A percentile compares a stretch with the other conserved stretches of the same genome.
These are phyloP conservation scores for Alternaria sp. DNA, from an alignment of 2,329 filamentous ascomycete species.

Conservation along the genomic window DNA sequence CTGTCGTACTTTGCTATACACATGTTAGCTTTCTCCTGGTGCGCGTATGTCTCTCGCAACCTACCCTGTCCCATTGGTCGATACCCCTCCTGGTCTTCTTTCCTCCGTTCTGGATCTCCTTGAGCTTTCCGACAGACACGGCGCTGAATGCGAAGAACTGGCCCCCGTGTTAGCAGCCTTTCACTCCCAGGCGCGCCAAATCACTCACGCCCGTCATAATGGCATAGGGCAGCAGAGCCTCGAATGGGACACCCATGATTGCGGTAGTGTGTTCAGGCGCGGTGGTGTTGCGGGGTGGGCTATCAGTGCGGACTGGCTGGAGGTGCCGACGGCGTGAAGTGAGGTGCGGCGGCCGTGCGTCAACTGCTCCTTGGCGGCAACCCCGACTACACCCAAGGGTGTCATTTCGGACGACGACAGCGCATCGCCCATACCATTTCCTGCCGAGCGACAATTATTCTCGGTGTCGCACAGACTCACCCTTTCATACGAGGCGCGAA, in stretches of 20 bases:
- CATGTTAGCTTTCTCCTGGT: slow-evolving; percentile 49
- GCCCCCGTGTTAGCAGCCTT: slow-evolving; percentile 27
- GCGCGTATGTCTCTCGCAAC: slow-evolving; percentile 32
- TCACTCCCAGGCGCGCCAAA: slow-evolving; percentile 12
- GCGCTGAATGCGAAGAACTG: slow-evolving; percentile 69
- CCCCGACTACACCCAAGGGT: slow-evolving; percentile 34
- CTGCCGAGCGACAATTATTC: slow-evolving; percentile 31
- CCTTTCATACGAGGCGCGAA: slow-evolving; percentile 45
- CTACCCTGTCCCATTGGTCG: slow-evolving; percentile 70
- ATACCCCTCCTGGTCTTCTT: slow-evolving; percentile 66
- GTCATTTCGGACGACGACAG: slow-evolving; percentile 35
- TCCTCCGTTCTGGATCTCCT: slow-evolving; percentile 67
- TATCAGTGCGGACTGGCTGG: slow-evolving; percentile 17
- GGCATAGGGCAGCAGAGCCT: slow-evolving; percentile 68
- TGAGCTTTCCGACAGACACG: slow-evolving; percentile 63
- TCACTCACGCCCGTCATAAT: slow-evolving; percentile 66
- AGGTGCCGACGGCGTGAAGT: slow-evolving; percentile 24
- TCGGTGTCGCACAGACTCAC: slow-evolving; percentile 41
- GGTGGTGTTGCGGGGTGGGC: slow-evolving; percentile 29
- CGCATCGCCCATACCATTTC: slow-evolving; percentile 37
- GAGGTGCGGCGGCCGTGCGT: slow-evolving; percentile 19
- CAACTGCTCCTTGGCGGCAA: slow-evolving; percentile 10
- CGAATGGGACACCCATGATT: slow-evolving; percentile 70
- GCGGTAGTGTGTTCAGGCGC: slow-evolving; percentile 33
- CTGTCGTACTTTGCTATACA: slow-evolving; percentile 61